A percentile compares a stretch with the other conserved stretches of the same genome.
Evolutionary conservation across 2,329 filamentous ascomycete genomes (phyloP).

Genomic region (Rasamsonia emersonii): DNA sequence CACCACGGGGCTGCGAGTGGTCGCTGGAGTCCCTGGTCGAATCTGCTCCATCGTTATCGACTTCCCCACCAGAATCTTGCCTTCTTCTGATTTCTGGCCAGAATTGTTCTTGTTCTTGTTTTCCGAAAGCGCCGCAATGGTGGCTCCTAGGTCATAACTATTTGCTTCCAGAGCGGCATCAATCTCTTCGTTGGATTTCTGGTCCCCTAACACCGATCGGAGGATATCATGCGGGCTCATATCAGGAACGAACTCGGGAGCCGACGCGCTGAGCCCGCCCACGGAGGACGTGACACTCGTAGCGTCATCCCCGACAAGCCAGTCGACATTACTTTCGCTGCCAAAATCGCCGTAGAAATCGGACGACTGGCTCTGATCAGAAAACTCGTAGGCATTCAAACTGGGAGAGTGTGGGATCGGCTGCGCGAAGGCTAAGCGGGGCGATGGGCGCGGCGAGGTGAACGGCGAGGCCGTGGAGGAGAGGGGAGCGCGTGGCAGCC

Average conservation of each 20-base stretch:
- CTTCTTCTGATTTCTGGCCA: slow-evolving; percentile 48
- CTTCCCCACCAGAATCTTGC: slow-evolving; percentile 72
- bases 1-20: slow-evolving; percentile 75
- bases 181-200: slow-evolving; percentile 87
- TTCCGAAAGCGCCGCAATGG: slow-evolving; percentile 83
- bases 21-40: slow-evolving; percentile 66
- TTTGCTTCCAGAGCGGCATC: slow-evolving; percentile 82
- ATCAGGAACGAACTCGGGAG: slow-evolving; percentile 74
- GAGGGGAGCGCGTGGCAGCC: slow-evolving; percentile 68
- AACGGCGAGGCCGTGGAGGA: slow-evolving; percentile 78
- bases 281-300: slow-evolving; percentile 70
- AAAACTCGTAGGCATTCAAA: slow-evolving; percentile 92
- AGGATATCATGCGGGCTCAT: slow-evolving; percentile 99
- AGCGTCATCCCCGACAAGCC: slow-evolving; percentile 84
- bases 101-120: slow-evolving; percentile 47
- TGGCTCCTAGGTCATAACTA: slow-evolving; percentile 87
- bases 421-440: slow-evolving; percentile 79
- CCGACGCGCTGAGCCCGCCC: slow-evolving; percentile 62
- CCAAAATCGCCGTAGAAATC: slow-evolving; percentile 89
- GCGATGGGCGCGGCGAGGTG: slow-evolving; percentile 85
- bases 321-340: slow-evolving; percentile 82
- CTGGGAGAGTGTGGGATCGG: slow-evolving; percentile 93
- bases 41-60: slow-evolving; percentile 67
- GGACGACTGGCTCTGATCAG: slow-evolving; percentile 67
- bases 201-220: slow-evolving; percentile 83